These are phyloP conservation scores for Penicillium sp. DNA, from an alignment of 2,329 filamentous ascomycete genomes.

Conservation along the genomic window DNA sequence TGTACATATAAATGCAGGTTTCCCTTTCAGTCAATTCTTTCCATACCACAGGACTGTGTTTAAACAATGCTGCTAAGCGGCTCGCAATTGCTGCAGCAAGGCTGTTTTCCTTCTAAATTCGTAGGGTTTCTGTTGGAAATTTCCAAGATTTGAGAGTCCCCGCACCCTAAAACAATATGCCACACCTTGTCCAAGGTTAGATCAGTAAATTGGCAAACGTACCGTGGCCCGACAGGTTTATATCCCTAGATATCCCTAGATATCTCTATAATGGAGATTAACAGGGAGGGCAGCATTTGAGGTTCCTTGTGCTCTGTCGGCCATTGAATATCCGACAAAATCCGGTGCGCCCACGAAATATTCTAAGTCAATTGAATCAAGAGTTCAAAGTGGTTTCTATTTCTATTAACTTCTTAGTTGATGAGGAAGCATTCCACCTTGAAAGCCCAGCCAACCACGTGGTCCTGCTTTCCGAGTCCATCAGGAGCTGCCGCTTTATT, in stretches of 20 bases:
- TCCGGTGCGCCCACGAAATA: too few species aligned
- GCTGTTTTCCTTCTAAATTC: neutral
- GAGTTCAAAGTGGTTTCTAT: neutral
- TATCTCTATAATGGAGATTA: too few species aligned
- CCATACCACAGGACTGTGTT: neutral
- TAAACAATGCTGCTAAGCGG: neutral
- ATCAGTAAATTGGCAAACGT: neutral
- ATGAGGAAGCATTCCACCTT: neutral
- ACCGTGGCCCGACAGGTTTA: neutral
- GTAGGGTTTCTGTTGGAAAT: neutral
- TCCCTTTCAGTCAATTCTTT: conserved; percentile 4
- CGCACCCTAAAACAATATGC: neutral
- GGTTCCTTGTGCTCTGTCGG: too few species aligned
- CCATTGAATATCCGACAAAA: too few species aligned
- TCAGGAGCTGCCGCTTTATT: neutral
- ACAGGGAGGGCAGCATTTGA: too few species aligned
- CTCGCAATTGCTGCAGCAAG: neutral
- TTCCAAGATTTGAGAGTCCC: neutral
- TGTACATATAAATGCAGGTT: conserved; percentile 40
- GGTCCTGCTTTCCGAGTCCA: neutral
- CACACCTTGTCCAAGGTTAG: neutral
- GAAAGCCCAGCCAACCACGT: neutral
- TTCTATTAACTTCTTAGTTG: neutral
- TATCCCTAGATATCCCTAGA: too few species aligned
- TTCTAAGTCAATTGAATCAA: too few species aligned